Percentiles rank a stretch among this genome's conserved stretches.
Evolutionary conservation across 345 rosid genomes (phyloP).

Genomic region (Eutrema yunnanense): DNA sequence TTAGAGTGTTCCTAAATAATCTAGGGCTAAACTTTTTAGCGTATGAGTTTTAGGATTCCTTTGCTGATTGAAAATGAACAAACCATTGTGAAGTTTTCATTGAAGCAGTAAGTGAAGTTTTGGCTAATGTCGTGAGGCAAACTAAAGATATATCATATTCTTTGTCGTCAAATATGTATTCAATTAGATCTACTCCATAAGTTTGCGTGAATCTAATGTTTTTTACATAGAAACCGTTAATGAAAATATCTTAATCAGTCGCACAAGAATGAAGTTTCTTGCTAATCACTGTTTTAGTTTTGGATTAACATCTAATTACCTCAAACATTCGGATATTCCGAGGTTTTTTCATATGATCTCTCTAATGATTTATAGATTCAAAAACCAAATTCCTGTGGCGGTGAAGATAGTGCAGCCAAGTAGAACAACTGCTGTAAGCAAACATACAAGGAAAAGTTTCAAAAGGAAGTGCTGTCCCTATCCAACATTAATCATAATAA

Average conservation of each 20-base stretch:
- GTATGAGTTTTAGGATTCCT: neutral
- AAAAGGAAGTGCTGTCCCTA: slow-evolving; percentile 51
- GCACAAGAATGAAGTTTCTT: neutral
- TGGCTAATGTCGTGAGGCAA: neutral
- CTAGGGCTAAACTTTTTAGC: neutral
- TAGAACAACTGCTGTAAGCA: slow-evolving; percentile 25
- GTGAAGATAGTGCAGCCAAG: slow-evolving; percentile 49
- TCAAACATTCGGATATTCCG: neutral
- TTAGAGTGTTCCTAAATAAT: neutral
- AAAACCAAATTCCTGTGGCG: slow-evolving; percentile 35
- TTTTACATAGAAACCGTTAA: neutral
- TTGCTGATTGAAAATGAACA: neutral
- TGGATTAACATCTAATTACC: neutral
- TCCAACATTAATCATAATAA: slow-evolving; percentile 45
- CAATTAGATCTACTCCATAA: neutral
- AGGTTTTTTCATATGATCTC: neutral
- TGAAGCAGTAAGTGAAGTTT: neutral
- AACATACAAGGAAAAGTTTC: slow-evolving; percentile 38
- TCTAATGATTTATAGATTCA: slow-evolving; percentile 2
- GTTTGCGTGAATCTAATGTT: neutral
- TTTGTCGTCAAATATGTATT: neutral
- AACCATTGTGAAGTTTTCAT: no score
- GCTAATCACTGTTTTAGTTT: neutral
- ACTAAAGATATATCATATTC: neutral
- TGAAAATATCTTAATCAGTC: neutral